Percentiles rank a stretch among this genome's conserved stretches.
Conservation (phyloP, 1,284 basidiomycete species). For the Cronartium quercuum region DNA sequence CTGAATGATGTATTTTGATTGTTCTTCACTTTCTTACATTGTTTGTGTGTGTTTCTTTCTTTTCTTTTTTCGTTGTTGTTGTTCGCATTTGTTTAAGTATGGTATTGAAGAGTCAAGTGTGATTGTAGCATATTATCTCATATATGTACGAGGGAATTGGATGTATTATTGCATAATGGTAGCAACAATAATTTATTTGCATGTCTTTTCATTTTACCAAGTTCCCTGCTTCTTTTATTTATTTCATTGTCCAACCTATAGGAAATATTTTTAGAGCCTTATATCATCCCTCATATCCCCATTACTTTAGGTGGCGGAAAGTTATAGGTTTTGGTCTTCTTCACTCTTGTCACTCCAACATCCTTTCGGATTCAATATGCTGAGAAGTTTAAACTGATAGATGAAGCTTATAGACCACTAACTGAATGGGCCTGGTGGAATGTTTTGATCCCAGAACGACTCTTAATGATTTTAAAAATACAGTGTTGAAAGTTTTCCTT, state of each 20-base stretch:
- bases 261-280: conserved; percentile 33
- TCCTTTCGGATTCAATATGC: conserved; percentile 20
- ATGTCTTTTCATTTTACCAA: too few relatives aligned
- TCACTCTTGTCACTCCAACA: conserved; percentile 13
- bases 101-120: too few relatives aligned
- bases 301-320: conserved; percentile 7
- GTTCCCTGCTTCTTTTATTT: conserved; percentile 20
- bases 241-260: conserved; percentile 32
- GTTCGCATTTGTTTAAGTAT: too few relatives aligned
- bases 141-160: too few relatives aligned
- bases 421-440: conserved; percentile 17
- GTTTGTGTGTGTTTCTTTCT: too few relatives aligned
- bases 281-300: conserved; percentile 25
- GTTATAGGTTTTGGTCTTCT: conserved; percentile 14
- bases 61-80: too few relatives aligned
- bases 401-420: conserved; percentile 24
- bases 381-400: conserved; percentile 13
- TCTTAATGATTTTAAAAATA: too few relatives aligned
- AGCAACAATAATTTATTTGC: too few relatives aligned
- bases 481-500: too few relatives aligned
- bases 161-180: too few relatives aligned
- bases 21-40: too few relatives aligned
- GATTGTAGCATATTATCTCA: too few relatives aligned
- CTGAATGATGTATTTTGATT: conserved; percentile 1
- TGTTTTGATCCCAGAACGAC: background rate